Conservation (phyloP, 176 grass and related monocot genomes). For the Thalia dealbata region DNA sequence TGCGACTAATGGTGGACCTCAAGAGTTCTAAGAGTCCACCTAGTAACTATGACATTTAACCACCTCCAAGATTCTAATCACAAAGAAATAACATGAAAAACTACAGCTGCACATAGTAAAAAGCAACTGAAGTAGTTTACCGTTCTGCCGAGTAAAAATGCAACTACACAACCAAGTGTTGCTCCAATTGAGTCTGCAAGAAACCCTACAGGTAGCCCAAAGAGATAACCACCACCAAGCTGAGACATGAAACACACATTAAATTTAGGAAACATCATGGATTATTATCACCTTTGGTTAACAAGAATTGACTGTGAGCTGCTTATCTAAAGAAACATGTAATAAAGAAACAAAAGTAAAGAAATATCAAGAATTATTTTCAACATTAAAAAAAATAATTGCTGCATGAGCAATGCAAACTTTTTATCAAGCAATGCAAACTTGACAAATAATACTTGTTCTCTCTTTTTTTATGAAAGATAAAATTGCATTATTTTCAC, state of each 20-base stretch:
- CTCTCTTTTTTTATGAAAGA: too few relatives aligned
- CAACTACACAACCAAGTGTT: slow-evolving; percentile 90
- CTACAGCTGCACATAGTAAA: background rate
- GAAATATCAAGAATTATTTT: too few relatives aligned
- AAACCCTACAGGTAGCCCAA: slow-evolving; percentile 87
- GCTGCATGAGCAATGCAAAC: too few relatives aligned
- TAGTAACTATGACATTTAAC: background rate
- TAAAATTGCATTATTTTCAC: too few relatives aligned
- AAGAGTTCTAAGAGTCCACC: too few relatives aligned
- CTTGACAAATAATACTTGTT: too few relatives aligned
- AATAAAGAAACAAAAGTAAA: too few relatives aligned
- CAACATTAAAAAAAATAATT: too few relatives aligned
- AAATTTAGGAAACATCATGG: background rate
- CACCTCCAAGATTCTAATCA: background rate
- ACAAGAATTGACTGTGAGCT: background rate
- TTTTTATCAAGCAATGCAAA: too few relatives aligned
- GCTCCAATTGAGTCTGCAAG: slow-evolving; percentile 93
- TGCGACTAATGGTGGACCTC: too few relatives aligned
- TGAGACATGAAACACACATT: slow-evolving; percentile 29
- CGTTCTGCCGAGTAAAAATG: slow-evolving; percentile 98
- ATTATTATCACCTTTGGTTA: background rate
- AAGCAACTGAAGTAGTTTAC: slow-evolving; percentile 19
- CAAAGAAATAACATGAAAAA: background rate
- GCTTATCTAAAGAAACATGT: too few relatives aligned
- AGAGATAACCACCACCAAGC: slow-evolving; percentile 98